Base-by-base conservation (phyloP, 78 protist species). In the Tieghemostelium lacteum region DNA sequence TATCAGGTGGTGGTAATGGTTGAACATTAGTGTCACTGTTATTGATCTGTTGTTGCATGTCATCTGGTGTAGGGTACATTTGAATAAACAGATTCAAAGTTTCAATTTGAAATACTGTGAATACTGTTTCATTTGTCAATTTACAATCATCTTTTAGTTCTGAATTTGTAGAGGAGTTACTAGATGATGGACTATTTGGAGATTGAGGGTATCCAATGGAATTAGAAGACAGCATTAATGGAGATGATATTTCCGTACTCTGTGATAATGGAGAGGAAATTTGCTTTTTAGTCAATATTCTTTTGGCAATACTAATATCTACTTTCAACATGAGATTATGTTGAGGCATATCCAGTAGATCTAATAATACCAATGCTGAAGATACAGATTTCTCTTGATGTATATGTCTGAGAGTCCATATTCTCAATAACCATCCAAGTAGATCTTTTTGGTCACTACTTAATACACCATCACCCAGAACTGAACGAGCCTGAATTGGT, bases 391-490 rank as follows among this genome's bases (percentile, higher is more conserved):
- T 39, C 29, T 78, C 33, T 36, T 42, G 49, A 26, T 14, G 4
- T 7, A 78, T 31, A 6, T 63, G 14, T 17, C 66, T 64, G 19
- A 78, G 4, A 24, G 65, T 12, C 22, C 64, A 78, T 20, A 33
- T 40, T 66, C 91, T 66, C 37, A 83, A 39, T 24, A 83, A 33
- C 91, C 91, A 83, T 42, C 91, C 91, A 54, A 83, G 29, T 20
- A 69, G 19, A 55, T 34, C 34, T 29, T 33, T 70, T 34, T 78
- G 39, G 26, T 78, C 73, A 17, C 55, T 55, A 55, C 66, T 22
- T 34, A 73, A 57, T 52, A 73, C 36, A 33, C 29, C 60, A 34
- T 73, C 33, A 24, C 17, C 19, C 14, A 73, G 40, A 37, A 67
- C 19, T 22, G 57, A 28, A 58, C 29, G 69, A 14, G 91, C 91